These are phyloP conservation scores for Schizonepeta tenuifolia DNA, from an alignment of 257 asterid genomes.

Conservation along the genomic window DNA sequence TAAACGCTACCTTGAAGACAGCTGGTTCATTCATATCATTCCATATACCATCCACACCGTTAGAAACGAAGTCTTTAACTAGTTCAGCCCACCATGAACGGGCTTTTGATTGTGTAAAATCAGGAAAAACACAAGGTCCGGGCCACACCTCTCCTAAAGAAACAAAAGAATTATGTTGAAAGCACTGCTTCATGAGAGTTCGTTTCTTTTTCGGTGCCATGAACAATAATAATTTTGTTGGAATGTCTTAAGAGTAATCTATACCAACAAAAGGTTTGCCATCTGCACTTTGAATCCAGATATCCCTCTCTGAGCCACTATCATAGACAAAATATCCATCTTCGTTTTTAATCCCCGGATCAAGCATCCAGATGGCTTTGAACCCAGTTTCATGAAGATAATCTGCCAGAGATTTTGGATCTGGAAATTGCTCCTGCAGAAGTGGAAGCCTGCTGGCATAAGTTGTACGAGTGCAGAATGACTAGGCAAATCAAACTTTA, in stretches of 20 bases:
- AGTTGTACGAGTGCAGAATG: constrained; percentile 3
- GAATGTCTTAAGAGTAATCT: constrained; percentile 1
- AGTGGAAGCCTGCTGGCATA: constrained; percentile 11
- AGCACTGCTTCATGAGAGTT: constrained; percentile 12
- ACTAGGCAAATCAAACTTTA: neutral
- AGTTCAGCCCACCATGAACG: constrained; percentile 92
- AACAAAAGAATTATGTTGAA: constrained; percentile 13
- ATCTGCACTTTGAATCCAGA: constrained; percentile 79
- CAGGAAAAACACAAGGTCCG: constrained; percentile 93
- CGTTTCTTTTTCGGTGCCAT: neutral
- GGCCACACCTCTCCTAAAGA: constrained; percentile 91
- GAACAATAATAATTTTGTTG: neutral
- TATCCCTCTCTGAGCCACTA: constrained; percentile 71
- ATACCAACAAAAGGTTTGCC: constrained; percentile 75
- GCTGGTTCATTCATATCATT: constrained; percentile 97
- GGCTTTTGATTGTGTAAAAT: constrained; percentile 70
- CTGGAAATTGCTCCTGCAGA: constrained; percentile 76
- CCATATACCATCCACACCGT: constrained; percentile 96
- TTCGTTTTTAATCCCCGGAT: constrained; percentile 85
- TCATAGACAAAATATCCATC: constrained; percentile 75
- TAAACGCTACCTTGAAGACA: constrained; percentile 73
- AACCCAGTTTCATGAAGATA: constrained; percentile 78
- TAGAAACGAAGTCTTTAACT: constrained; percentile 65
- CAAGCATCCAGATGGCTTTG: constrained; percentile 95
- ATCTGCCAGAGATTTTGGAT: constrained; percentile 71